Evolutionary conservation across 2,329 filamentous ascomycete species (phyloP).

Genomic region (Botrytis squamosa): DNA sequence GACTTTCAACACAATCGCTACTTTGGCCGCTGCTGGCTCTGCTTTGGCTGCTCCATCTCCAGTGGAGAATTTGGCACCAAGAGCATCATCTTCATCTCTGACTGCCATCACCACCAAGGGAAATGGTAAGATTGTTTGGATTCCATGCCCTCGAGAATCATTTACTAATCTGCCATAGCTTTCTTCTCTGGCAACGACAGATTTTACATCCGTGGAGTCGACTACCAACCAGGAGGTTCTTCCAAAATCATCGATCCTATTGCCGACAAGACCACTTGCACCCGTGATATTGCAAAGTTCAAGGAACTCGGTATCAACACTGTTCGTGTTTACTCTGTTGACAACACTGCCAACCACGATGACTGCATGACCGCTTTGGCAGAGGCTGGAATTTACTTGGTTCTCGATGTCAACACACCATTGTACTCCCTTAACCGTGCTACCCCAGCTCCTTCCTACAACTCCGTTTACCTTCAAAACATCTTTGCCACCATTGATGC

Average conservation of each 20-base stretch:
- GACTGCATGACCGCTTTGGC: constrained; percentile 66
- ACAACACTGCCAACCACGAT: constrained; percentile 67
- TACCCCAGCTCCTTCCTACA: constrained; percentile 61
- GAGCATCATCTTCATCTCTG: constrained; percentile 30
- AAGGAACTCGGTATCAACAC: constrained; percentile 70
- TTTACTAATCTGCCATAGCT: constrained; percentile 28
- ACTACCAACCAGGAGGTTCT: constrained; percentile 62
- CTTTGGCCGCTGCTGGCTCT: constrained; percentile 33
- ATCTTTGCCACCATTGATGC: constrained; percentile 69
- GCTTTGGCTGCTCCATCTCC: constrained; percentile 30
- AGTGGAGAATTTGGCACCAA: constrained; percentile 26
- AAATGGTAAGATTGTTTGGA: constrained; percentile 34
- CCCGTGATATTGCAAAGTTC: constrained; percentile 65
- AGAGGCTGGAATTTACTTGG: constrained; percentile 71
- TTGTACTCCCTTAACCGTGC: constrained; percentile 67
- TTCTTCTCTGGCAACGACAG: constrained; percentile 36
- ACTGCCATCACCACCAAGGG: constrained; percentile 37
- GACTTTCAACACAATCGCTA: constrained; percentile 34
- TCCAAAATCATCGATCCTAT: constrained; percentile 63
- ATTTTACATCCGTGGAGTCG: constrained; percentile 61
- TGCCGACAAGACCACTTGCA: constrained; percentile 57
- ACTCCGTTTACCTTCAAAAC: constrained; percentile 67
- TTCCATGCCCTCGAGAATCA: too few species aligned
- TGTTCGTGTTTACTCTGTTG: constrained; percentile 70
- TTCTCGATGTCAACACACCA: constrained; percentile 71